Conservation (phyloP, 2,329 filamentous ascomycete genomes). For the Aspergillus aculeatus region DNA sequence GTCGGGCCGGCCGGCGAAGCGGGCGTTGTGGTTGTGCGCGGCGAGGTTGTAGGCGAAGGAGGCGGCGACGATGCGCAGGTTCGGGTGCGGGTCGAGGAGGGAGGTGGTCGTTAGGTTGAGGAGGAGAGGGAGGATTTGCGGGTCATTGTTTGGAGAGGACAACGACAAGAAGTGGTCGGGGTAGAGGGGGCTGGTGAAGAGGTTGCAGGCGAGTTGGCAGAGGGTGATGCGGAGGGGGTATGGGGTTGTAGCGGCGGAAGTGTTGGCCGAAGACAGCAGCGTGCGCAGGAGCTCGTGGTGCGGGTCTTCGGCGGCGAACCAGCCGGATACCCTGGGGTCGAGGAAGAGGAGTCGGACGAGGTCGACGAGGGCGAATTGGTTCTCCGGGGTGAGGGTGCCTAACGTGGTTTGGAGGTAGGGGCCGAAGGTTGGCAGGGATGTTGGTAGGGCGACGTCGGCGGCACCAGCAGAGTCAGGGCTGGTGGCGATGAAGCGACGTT, state of each 20-base stretch:
- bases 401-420: slow-evolving; percentile 59
- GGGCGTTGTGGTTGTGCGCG: slow-evolving; percentile 64
- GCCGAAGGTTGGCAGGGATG: slow-evolving; percentile 66
- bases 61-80: slow-evolving; percentile 76
- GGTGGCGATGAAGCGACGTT: slow-evolving; percentile 38
- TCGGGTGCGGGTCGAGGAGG: slow-evolving; percentile 75
- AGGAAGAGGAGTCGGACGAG: slow-evolving; percentile 74
- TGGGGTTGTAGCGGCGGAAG: slow-evolving; percentile 51
- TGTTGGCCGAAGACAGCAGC: slow-evolving; percentile 51
- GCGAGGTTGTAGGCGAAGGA: slow-evolving; percentile 82
- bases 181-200: slow-evolving; percentile 77
- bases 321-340: slow-evolving; percentile 76
- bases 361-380: slow-evolving; percentile 80
- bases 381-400: slow-evolving; percentile 58
- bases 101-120: slow-evolving; percentile 71
- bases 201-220: slow-evolving; percentile 78
- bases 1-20: slow-evolving; percentile 58
- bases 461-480: slow-evolving; percentile 45
- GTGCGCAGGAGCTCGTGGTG: slow-evolving; percentile 62
- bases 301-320: slow-evolving; percentile 70
- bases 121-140: slow-evolving; percentile 57
- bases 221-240: slow-evolving; percentile 81
- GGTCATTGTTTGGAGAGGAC: slow-evolving; percentile 55
- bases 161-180: slow-evolving; percentile 65
- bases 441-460: slow-evolving; percentile 67